Percentiles rank a stretch among this genome's conserved stretches.
phyloP scores from a whole-genome alignment of 305 asterid species.

The Withania somnifera region DNA sequence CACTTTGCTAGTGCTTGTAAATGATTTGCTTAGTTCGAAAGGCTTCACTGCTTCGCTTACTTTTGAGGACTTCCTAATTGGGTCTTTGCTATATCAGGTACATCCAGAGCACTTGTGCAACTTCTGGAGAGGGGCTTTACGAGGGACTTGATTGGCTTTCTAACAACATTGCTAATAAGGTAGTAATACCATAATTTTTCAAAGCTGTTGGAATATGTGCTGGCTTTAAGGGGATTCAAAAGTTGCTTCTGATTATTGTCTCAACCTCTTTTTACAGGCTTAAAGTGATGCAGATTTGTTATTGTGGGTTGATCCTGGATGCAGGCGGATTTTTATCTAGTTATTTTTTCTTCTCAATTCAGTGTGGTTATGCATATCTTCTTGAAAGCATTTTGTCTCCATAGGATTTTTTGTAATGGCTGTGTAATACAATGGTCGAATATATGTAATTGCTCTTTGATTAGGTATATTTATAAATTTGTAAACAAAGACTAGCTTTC shows the following conservation, averaged over 20 bases:
- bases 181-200: constrained; percentile 3
- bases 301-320: constrained; percentile 21
- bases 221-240: background rate
- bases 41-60: background rate
- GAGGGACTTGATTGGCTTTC: constrained; percentile 80
- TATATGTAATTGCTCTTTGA: constrained; percentile 33
- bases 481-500: background rate
- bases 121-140: constrained; percentile 69
- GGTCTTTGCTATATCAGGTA: constrained; percentile 32
- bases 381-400: constrained; percentile 11
- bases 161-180: constrained; percentile 69
- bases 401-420: constrained; percentile 29
- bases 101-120: constrained; percentile 77
- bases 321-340: constrained; percentile 25
- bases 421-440: constrained; percentile 24
- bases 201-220: background rate
- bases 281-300: background rate
- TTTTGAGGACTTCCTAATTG: background rate
- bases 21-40: background rate
- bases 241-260: background rate
- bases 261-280: constrained; percentile 3
- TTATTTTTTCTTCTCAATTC: constrained; percentile 19
- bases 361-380: constrained; percentile 33
- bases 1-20: background rate
- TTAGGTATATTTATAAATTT: constrained; percentile 22